These are phyloP conservation scores for Umbelopsis sp. DNA, from an alignment of 192 early-diverging fungal genomes.

Conservation along the genomic window DNA sequence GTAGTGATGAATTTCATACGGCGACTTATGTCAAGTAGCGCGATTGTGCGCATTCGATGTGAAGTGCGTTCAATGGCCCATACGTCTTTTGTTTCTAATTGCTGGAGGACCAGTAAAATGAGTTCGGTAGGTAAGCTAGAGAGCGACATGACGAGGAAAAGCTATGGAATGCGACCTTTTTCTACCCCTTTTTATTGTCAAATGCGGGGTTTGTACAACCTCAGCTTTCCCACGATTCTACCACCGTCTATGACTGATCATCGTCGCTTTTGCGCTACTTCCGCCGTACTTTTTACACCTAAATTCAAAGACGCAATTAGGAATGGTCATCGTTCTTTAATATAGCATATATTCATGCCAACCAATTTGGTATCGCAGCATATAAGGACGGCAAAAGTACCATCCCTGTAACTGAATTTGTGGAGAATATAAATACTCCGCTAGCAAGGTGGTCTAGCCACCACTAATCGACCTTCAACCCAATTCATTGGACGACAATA, in stretches of 20 bases:
- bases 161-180: not conserved
- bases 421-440: no score
- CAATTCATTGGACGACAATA: no score
- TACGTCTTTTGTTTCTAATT: not conserved
- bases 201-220: conserved; percentile 14
- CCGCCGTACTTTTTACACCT: not conserved
- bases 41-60: not conserved
- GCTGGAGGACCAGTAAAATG: not conserved
- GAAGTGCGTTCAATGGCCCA: conserved; percentile 1
- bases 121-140: not conserved
- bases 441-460: no score
- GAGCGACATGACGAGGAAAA: conserved; percentile 1
- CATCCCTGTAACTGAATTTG: no score
- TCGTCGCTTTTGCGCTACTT: not conserved
- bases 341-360: no score
- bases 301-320: no score
- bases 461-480: no score
- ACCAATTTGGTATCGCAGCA: no score
- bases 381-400: no score
- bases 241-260: not conserved
- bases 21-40: not conserved
- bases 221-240: conserved; percentile 14
- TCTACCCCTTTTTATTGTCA: not conserved
- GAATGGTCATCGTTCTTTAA: no score
- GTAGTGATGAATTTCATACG: conserved; percentile 16